Conservation (phyloP, 192 early-diverging fungal species). For the Linnemannia exigua region DNA sequence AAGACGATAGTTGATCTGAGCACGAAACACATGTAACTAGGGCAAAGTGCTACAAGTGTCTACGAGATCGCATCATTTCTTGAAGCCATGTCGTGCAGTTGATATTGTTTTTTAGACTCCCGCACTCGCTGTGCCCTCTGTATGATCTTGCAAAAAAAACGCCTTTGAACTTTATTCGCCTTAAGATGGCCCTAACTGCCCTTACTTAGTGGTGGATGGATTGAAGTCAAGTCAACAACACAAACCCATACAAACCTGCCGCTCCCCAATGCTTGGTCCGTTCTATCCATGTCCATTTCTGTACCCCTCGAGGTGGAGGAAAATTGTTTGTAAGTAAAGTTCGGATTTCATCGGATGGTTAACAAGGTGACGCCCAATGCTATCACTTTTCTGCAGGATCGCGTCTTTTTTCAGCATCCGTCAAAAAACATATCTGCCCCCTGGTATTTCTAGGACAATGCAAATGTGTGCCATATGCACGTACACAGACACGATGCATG, state of each 20-base stretch:
- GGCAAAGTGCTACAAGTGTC: not conserved
- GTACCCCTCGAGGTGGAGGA: not conserved
- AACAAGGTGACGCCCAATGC: constrained; percentile 1
- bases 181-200: not conserved
- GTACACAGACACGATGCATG: not conserved
- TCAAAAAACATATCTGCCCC: not conserved
- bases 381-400: constrained; percentile 5
- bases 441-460: not conserved
- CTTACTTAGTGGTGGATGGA: not conserved
- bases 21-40: not conserved
- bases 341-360: not conserved
- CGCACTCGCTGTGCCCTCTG: not conserved
- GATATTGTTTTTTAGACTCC: not conserved
- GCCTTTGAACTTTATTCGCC: constrained; percentile 4
- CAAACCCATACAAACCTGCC: not conserved
- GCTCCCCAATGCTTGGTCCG: not conserved
- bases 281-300: not conserved
- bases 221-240: not conserved
- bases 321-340: not conserved
- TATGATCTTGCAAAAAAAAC: not conserved
- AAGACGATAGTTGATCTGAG: not conserved
- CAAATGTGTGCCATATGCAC: not conserved
- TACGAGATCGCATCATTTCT: constrained; percentile 22
- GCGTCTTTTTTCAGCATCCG: constrained; percentile 2
- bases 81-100: constrained; percentile 21